Evolutionary conservation across 2,329 filamentous ascomycete species (phyloP), one percentile per base, ranked within the genome.

Genomic region (Fusarium guadeloupense): DNA sequence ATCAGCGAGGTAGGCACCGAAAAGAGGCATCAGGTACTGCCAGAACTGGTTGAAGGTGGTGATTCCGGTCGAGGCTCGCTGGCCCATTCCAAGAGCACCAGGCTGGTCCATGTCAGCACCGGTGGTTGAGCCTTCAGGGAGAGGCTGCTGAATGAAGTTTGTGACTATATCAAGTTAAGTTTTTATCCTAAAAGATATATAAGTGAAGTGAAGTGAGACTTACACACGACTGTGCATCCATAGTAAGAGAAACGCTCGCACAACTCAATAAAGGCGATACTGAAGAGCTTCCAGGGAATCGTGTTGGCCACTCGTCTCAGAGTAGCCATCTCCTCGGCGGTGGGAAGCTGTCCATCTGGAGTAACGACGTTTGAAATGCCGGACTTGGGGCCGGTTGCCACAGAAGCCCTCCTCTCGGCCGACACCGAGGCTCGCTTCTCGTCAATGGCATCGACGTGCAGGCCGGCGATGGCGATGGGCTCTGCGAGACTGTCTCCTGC

Each of bases 211-310:
- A 40, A 26, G 19, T 0, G 21, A 21, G 16, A 88, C 70, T 86
- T 73, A 87, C 85, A 87, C 33, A 89, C 81, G 34, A 84, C 81
- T 10, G 83, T 84, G 6, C 84, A 85, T 28, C 89, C 89, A 66
- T 91, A 91, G 78, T 90, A 92, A 4, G 85, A 88, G 74, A 90
- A 90, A 28, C 89, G 85, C 74, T 92, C 89, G 73, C 87, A 90
- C 23, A 91, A 72, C 72, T 91, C 88, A 37, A 90, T 81, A 54
- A 90, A 85, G 3, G 85, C 86, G 58, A 91, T 83, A 25, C 84
- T 86, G 69, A 84, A 89, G 9, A 86, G 77, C 30, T 79, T 81
- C 75, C 81, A 81, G 2, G 85, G 86, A 20, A 91, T 83, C 66
- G 79, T 80, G 64, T 82, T 84, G 9, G 84, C 75, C 1, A 87